Evolutionary conservation across 768 basidiomycete genomes (phyloP), one percentile per base, ranked within the genome.

Genomic region (Phaffia tasmanica): DNA sequence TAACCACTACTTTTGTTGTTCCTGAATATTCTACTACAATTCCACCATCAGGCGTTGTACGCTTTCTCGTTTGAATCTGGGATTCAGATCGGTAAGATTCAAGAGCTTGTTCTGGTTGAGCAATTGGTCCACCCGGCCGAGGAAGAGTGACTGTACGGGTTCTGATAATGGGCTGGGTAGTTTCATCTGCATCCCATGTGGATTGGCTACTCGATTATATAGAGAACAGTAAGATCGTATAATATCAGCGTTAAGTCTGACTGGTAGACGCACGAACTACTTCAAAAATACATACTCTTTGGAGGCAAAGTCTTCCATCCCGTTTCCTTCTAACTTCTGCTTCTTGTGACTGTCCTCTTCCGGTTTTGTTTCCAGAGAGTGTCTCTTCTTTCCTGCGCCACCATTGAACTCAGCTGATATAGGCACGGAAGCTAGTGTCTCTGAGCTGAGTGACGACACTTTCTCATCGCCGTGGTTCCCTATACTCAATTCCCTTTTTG

Each of bases 171-270:
- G 63, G 63, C 5, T 32, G 21, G 14, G 23, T 57, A 19, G 30
- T 56, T 9, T 56, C 63, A 6, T 32, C 27, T 18, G 42, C 63
- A 25, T 64, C 63, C 63, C 63, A 64, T 42, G 35, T 5, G 1
- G 63, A 48, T 56, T 47, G 55, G 23, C 19, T 1, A 6, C 30
- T 9, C 15, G n/a, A n/a, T 16, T 21, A 29, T 29, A 27, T 3
- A 25, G 46, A 3, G 46, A 11, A 21, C 8, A 51, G 16, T 7
- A 27, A 19, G 32, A n/a, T 14, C 18, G 29, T 16, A 42, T 25
- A 25, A 0, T 11, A 11, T 63, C 49, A 48, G 15, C 18, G 25
- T 18, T n/a, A 42, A 14, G 2, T 14, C 46, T 19, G 47, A 16
- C 19, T 25, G 42, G 30, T 25, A 55, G 53, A 63, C 4, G 30